Conservation (phyloP, 148 eudicot species). For the Vaccinium vitisidaea region DNA sequence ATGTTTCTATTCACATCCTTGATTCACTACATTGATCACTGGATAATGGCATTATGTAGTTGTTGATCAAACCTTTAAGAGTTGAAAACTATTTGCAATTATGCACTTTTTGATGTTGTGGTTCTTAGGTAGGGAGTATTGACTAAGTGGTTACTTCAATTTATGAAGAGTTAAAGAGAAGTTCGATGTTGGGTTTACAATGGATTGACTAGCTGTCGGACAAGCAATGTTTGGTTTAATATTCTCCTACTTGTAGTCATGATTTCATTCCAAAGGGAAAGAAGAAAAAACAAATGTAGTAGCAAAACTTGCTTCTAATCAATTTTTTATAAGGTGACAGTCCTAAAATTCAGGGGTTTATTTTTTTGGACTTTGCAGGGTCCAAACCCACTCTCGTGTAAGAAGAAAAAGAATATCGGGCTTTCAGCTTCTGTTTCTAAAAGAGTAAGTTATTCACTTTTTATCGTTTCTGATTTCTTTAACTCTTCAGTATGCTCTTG, state of each 20-base stretch:
- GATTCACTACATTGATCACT: neutral
- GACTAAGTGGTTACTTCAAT: neutral
- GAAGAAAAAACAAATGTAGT: neutral
- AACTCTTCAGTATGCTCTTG: neutral
- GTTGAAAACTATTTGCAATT: neutral
- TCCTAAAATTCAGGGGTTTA: neutral
- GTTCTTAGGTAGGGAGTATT: neutral
- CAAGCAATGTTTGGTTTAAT: neutral
- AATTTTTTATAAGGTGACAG: neutral
- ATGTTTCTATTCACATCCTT: neutral
- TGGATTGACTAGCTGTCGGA: neutral
- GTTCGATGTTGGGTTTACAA: neutral
- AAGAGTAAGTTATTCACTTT: constrained; percentile 34
- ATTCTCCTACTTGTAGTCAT: neutral
- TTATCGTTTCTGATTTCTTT: neutral
- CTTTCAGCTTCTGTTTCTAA: constrained; percentile 25
- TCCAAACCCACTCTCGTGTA: constrained; percentile 90
- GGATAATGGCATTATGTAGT: neutral
- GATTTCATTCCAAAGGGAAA: neutral
- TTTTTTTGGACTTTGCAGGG: constrained; percentile 49
- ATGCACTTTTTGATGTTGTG: neutral
- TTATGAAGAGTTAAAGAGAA: neutral
- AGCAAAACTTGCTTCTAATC: neutral
- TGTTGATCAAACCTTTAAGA: neutral
- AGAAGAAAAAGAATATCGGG: constrained; percentile 56